Evolutionary conservation across 345 rosid genomes (phyloP).

Genomic region (Psidium friedrichsthalianum): DNA sequence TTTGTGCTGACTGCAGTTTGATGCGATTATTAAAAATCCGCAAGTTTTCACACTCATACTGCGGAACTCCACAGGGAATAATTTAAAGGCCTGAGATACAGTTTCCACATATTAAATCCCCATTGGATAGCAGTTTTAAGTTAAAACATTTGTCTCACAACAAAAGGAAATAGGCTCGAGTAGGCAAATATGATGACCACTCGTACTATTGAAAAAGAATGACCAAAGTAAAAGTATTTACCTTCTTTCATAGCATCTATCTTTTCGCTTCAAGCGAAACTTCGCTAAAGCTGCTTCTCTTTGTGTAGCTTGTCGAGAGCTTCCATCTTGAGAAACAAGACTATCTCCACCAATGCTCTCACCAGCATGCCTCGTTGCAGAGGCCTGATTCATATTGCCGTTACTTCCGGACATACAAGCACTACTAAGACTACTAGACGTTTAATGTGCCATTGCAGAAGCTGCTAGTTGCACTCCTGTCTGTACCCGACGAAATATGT

Average conservation of each 20-base stretch:
- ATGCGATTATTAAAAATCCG: neutral
- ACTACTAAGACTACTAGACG: constrained; percentile 28
- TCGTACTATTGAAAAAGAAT: neutral
- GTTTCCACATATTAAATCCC: neutral
- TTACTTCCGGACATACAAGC: constrained; percentile 43
- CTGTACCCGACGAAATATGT: constrained; percentile 35
- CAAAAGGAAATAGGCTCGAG: neutral
- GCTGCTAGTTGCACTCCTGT: constrained; percentile 57
- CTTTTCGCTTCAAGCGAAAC: constrained; percentile 91
- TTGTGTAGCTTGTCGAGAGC: constrained; percentile 35
- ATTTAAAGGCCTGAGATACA: neutral
- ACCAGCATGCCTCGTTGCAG: constrained; percentile 15
- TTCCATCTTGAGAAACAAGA: constrained; percentile 17
- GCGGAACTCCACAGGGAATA: neutral
- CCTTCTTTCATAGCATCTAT: constrained; percentile 95
- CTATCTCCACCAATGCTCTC: constrained; percentile 48
- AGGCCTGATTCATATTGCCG: constrained; percentile 34
- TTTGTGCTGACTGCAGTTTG: neutral
- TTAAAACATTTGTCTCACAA: neutral
- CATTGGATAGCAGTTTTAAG: neutral
- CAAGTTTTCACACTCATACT: neutral
- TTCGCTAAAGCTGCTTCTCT: constrained; percentile 86
- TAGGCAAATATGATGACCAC: neutral
- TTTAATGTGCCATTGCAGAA: constrained; percentile 42
- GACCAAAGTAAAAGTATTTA: constrained; percentile 7